Evolutionary conservation across 1,284 basidiomycete genomes (phyloP).

Genomic region (Irpex sp.): DNA sequence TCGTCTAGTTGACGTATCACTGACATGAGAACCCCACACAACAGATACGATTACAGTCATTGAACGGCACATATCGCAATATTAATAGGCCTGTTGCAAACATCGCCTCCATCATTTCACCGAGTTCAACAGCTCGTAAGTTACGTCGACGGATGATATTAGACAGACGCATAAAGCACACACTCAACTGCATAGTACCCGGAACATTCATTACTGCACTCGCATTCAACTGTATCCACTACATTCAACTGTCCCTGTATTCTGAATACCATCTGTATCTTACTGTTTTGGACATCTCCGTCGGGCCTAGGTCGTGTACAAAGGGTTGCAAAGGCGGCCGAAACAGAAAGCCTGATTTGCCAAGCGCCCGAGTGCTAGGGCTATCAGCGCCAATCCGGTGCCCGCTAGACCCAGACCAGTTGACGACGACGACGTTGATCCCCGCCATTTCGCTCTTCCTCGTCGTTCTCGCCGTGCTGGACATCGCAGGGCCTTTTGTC

Average conservation of each 20-base stretch:
- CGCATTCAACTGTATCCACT: slow-evolving; percentile 3
- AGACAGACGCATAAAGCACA: background rate
- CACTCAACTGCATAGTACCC: background rate
- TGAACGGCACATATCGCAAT: slow-evolving; percentile 17
- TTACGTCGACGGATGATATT: slow-evolving; percentile 1
- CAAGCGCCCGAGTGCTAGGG: background rate
- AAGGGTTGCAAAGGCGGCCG: background rate
- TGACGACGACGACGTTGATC: slow-evolving; percentile 17
- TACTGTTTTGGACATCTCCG: background rate
- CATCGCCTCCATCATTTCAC: background rate
- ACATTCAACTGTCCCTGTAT: slow-evolving; percentile 10
- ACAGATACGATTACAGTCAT: slow-evolving; percentile 70
- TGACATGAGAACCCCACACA: background rate
- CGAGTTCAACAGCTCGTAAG: slow-evolving; percentile 2
- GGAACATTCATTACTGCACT: background rate
- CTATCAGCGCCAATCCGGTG: background rate
- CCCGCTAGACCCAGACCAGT: slow-evolving; percentile 3
- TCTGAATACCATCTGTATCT: background rate
- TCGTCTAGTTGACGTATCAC: slow-evolving; percentile 4
- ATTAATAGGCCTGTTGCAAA: background rate
- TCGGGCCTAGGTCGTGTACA: background rate
- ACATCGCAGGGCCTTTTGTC: slow-evolving; percentile 25
- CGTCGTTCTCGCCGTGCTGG: slow-evolving; percentile 31
- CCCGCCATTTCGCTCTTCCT: slow-evolving; percentile 19
- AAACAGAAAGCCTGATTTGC: background rate